Conservation (phyloP, 169 alveolate genomes). For the Cystoisospora suis region DNA sequence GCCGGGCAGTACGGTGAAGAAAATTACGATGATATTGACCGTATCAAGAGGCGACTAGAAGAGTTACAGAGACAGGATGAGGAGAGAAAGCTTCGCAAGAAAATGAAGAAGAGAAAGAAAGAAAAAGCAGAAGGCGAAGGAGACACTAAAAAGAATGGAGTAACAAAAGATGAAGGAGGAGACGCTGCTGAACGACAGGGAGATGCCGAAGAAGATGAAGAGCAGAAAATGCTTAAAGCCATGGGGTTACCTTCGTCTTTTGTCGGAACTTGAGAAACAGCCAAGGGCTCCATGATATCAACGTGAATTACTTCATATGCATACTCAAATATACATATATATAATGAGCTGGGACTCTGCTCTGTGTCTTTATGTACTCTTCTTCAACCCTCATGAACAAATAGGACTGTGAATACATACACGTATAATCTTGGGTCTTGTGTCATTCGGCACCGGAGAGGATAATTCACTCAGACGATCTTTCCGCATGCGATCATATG, state of each 20-base stretch:
- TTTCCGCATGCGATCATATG: too few species aligned
- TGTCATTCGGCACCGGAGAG: too few species aligned
- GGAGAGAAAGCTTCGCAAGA: constrained; percentile 51
- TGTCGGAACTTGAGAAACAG: constrained; percentile 43
- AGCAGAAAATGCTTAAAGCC: constrained; percentile 59
- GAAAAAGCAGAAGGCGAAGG: not conserved
- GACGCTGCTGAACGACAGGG: not conserved
- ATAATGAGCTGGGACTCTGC: too few species aligned
- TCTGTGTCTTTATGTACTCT: too few species aligned
- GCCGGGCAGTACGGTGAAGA: not conserved
- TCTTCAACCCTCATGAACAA: too few species aligned
- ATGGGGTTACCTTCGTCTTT: constrained; percentile 63
- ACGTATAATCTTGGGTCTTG: too few species aligned
- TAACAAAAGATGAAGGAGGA: not conserved
- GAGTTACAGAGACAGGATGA: constrained; percentile 58
- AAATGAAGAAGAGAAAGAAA: constrained; percentile 40
- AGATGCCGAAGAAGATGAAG: constrained; percentile 24
- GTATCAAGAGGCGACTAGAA: constrained; percentile 71
- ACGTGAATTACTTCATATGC: too few species aligned
- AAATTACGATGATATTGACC: constrained; percentile 63
- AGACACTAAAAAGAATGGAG: constrained; percentile 12
- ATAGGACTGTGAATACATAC: too few species aligned
- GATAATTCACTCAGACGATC: too few species aligned
- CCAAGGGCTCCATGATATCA: too few species aligned
- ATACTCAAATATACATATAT: too few species aligned